Percentiles rank a stretch among this genome's conserved stretches.
phyloP scores from a whole-genome alignment of 345 rosid species.

The Carallia brachiata region DNA sequence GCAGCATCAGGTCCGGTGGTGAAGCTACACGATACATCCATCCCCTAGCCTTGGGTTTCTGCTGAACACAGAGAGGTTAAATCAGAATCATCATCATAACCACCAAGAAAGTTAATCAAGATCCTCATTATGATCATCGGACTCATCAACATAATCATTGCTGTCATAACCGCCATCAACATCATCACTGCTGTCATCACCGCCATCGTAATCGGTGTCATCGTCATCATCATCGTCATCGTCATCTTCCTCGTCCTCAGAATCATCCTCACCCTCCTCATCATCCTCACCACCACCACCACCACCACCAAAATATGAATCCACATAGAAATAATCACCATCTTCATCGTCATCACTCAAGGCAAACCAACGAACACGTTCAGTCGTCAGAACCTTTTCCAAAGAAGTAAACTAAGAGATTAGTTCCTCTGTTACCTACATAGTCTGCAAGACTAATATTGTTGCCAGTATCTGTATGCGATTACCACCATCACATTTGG shows the following conservation, averaged over 20 bases:
- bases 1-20: conserved; percentile 50
- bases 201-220: conserved; percentile 10
- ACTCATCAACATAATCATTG: conserved; percentile 10
- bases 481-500: not conserved
- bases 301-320: conserved; percentile 20
- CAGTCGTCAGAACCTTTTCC: conserved; percentile 37
- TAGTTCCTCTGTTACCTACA: conserved; percentile 38
- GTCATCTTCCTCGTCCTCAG: not conserved
- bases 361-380: conserved; percentile 29
- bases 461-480: not conserved
- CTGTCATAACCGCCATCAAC: conserved; percentile 7
- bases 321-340: conserved; percentile 16
- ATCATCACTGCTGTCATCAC: not conserved
- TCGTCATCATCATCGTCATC: conserved; percentile 22
- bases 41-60: conserved; percentile 50
- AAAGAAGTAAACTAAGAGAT: conserved; percentile 53
- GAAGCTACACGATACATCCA: conserved; percentile 47
- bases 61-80: conserved; percentile 56
- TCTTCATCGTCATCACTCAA: conserved; percentile 17
- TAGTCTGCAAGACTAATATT: conserved; percentile 13
- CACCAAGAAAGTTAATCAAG: conserved; percentile 13
- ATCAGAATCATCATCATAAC: conserved; percentile 28
- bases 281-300: conserved; percentile 23
- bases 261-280: conserved; percentile 11
- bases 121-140: not conserved